A percentile compares a stretch with the other conserved stretches of the same genome.
phyloP scores from a whole-genome alignment of 148 eudicot species.

The Camellia lanceoleosa region DNA sequence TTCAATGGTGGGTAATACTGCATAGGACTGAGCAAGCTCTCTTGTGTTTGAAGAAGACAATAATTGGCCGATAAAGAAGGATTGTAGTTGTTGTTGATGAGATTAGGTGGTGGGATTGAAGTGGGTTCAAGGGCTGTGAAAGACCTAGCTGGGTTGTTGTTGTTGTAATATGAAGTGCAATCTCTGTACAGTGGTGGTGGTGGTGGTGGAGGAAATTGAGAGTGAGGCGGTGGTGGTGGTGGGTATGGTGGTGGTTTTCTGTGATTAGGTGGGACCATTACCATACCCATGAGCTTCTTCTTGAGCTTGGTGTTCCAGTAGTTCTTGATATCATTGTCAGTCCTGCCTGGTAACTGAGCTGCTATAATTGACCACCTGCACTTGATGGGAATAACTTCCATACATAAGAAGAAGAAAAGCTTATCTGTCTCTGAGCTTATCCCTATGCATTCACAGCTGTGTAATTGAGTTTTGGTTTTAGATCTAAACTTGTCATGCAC shows the following conservation, averaged over 20 bases:
- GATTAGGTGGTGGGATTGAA: conserved; percentile 23
- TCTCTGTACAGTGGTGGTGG: conserved; percentile 10
- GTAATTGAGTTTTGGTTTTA: conserved; percentile 5
- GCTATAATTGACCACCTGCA: conserved; percentile 60
- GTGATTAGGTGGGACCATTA: conserved; percentile 21
- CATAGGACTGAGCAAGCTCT: conserved; percentile 15
- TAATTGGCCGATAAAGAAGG: conserved; percentile 6
- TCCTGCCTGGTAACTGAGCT: conserved; percentile 48
- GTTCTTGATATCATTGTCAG: conserved; percentile 56
- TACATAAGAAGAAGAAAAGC: background rate
- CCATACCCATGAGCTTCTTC: conserved; percentile 42
- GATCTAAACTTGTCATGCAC: conserved; percentile 21
- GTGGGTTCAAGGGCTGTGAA: conserved; percentile 9
- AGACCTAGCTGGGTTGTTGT: background rate
- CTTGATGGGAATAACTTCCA: conserved; percentile 8
- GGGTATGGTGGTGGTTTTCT: conserved; percentile 5
- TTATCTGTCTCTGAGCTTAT: background rate
- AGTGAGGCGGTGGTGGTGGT: conserved; percentile 5
- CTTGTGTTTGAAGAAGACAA: conserved; percentile 22
- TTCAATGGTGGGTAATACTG: conserved; percentile 11
- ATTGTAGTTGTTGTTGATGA: conserved; percentile 15
- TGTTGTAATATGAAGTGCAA: conserved; percentile 19
- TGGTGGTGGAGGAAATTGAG: background rate
- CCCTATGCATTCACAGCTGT: background rate
- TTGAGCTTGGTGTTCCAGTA: conserved; percentile 63